Evolutionary conservation across 2,329 filamentous ascomycete species (phyloP).

Genomic region (Xylariales sp.): DNA sequence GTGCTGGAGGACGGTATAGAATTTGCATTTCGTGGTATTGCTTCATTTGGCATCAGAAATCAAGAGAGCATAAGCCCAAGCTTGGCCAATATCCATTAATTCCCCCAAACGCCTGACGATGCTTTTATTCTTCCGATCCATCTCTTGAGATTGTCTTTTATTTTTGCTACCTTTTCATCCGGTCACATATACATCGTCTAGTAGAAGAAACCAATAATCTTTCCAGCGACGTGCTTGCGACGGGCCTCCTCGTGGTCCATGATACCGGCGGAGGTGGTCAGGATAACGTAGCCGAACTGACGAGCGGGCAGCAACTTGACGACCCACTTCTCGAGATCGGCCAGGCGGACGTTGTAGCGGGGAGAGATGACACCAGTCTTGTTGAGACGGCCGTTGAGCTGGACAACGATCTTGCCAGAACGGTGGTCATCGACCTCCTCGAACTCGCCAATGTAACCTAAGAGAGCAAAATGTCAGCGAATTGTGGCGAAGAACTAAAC

Average conservation of each 20-base stretch:
- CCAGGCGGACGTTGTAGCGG: constrained; percentile 98
- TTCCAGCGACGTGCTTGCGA: constrained; percentile 98
- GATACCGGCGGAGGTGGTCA: constrained; percentile 98
- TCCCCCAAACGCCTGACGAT: constrained; percentile 26
- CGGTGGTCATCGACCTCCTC: constrained; percentile 99
- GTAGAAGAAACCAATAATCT: constrained; percentile 99
- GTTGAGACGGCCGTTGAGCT: constrained; percentile 98
- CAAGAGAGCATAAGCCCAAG: constrained; percentile 15
- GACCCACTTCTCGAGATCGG: constrained; percentile 99
- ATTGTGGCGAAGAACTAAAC: constrained; percentile 95
- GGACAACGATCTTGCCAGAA: constrained; percentile 99
- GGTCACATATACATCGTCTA: constrained; percentile 40
- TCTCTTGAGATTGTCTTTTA: constrained; percentile 9
- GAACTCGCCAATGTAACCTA: constrained; percentile 99
- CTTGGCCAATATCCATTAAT: constrained; percentile 20
- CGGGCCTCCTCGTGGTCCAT: constrained; percentile 99
- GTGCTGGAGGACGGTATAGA: constrained; percentile 13
- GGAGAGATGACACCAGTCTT: constrained; percentile 99
- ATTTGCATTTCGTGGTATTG: constrained; percentile 24
- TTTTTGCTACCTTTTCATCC: constrained; percentile 7
- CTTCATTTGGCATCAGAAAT: constrained; percentile 20
- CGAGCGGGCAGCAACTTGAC: constrained; percentile 97
- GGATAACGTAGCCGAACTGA: constrained; percentile 99
- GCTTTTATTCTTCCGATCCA: constrained; percentile 14
- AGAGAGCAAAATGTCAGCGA: constrained; percentile 43